phyloP scores from a whole-genome alignment of 176 grass and related monocot species.

The Oryza rufipogon region DNA sequence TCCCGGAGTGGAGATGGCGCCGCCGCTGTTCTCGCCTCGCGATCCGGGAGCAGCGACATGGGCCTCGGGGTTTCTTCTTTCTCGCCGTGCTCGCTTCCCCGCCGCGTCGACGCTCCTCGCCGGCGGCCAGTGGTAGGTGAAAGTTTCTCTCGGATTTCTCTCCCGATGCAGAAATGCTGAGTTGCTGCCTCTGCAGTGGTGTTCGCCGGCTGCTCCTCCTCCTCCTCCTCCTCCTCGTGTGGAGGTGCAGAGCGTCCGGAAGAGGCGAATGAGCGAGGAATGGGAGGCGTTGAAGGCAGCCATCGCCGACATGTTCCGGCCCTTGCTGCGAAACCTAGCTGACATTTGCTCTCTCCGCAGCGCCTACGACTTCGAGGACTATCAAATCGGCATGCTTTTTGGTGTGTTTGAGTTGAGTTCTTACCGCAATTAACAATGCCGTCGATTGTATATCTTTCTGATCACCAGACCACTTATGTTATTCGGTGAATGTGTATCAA shows the following conservation, averaged over 20 bases:
- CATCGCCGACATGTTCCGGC: background rate
- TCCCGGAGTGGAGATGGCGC: background rate
- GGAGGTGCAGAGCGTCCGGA: background rate
- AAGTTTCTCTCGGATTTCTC: background rate
- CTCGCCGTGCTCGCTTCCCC: background rate
- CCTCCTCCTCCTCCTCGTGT: background rate
- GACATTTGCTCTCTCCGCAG: background rate
- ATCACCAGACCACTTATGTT: background rate
- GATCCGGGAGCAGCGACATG: background rate
- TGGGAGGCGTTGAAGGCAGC: slow-evolving; percentile 12
- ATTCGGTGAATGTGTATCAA: background rate
- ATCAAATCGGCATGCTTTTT: slow-evolving; percentile 15
- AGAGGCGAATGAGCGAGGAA: background rate
- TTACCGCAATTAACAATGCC: background rate
- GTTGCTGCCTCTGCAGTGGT: background rate
- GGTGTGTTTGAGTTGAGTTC: slow-evolving; percentile 5
- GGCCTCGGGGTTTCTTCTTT: background rate
- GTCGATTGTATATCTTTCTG: background rate
- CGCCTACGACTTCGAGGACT: background rate
- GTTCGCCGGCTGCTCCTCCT: background rate
- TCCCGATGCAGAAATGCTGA: background rate
- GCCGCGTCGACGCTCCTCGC: too few relatives aligned
- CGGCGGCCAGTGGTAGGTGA: background rate
- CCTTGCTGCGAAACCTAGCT: slow-evolving; percentile 1
- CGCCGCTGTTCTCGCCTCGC: background rate